Evolutionary conservation across 495 filamentous ascomycete species (phyloP), one percentile per base, ranked within the genome.

Genomic region (Penicillium silybi): DNA sequence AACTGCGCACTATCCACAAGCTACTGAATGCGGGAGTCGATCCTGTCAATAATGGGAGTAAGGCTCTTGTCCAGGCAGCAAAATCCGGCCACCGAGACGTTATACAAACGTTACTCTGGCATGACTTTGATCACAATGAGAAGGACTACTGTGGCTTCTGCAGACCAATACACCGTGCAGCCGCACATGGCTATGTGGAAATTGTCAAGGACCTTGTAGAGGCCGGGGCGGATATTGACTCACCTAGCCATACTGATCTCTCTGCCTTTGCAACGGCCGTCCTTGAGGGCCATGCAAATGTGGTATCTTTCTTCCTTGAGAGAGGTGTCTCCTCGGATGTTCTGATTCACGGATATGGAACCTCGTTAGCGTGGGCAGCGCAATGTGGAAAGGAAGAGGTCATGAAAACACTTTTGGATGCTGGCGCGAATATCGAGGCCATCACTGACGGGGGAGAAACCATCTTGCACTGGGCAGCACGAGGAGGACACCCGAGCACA

Each of bases 191-290:
- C 18, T 20, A 43, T 41, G 13, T 16, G 19, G 47, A 47, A 23
- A 46, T 41, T 19, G 38, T 27, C 1, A 18, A 40, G 27, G 32
- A 39, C 1, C 48, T 56, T 1, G 18, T 56, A 4, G 37, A 56
- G 11, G 47, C 53, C 3, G 53, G 53, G 0, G 53, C 53, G 26
- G 37, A 56, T 42, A 10, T 50, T 2, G 11, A 51, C 16, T 42
- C n/a, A 3, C n/a, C 1, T 1, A n/a, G 26, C 39, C 4, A 39
- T 22, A 15, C 38, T 17, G 15, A n/a, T 6, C 16, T 8, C 16
- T 26, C 41, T 10, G 41, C 49, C 20, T 29, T 20, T 15, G 44
- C 43, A 4, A 34, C 1, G 26, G 48, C 53, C 17, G 26, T 56
- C 8, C 19, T n/a, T 25, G 7, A 9, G 11, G 53, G 53, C 16